A percentile compares a stretch with the other conserved stretches of the same genome.
phyloP scores from a whole-genome alignment of 805 yeast genomes.

The Priceomyces melissophilus region DNA sequence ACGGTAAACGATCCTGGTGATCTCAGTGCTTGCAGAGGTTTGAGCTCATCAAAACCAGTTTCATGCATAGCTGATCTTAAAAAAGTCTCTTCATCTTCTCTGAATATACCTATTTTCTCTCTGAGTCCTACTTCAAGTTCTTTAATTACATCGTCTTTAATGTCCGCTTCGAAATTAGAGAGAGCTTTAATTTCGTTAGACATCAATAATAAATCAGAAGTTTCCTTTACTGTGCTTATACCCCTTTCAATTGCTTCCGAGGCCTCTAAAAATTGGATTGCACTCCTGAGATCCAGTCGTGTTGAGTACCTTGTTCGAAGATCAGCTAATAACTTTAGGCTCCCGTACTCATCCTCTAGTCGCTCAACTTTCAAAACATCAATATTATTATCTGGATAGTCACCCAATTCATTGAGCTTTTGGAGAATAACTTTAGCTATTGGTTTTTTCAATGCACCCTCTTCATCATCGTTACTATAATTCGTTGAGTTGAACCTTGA shows the following conservation, averaged over 20 bases:
- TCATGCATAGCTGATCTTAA: constrained; percentile 12
- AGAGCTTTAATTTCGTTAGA: constrained; percentile 5
- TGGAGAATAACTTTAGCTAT: constrained; percentile 2
- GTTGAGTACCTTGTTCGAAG: constrained; percentile 7
- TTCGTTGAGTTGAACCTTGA: background rate
- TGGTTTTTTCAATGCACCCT: constrained; percentile 2
- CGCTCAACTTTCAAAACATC: constrained; percentile 7
- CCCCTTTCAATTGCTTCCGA: constrained; percentile 5
- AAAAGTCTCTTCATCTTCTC: constrained; percentile 8
- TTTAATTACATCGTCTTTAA: constrained; percentile 2
- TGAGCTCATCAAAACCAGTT: constrained; percentile 22
- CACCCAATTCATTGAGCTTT: background rate
- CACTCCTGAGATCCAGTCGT: background rate
- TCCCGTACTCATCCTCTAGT: constrained; percentile 13
- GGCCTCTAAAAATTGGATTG: constrained; percentile 8
- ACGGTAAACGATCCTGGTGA: constrained; percentile 2
- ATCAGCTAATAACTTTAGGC: constrained; percentile 14
- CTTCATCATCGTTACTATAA: background rate
- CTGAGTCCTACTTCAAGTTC: constrained; percentile 4
- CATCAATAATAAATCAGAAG: constrained; percentile 4
- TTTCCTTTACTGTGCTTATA: background rate
- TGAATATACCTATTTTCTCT: constrained; percentile 5
- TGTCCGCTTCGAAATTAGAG: background rate
- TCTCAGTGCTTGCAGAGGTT: background rate
- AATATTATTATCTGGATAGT: background rate